phyloP scores from a whole-genome alignment of 23 red algal genomes.

The Porphyridium purpureum region DNA sequence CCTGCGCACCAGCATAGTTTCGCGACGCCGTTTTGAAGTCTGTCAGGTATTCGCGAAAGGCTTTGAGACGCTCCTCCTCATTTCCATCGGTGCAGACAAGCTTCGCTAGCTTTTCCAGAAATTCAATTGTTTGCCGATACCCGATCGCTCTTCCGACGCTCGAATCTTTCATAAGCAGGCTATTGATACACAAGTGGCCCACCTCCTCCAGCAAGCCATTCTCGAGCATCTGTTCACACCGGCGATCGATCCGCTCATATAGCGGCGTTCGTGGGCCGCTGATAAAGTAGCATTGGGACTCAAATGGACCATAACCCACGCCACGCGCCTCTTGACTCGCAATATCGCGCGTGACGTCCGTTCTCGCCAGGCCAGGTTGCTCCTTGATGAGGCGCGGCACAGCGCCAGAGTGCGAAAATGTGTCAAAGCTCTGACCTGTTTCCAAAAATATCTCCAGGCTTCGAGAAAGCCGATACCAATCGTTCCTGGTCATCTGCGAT shows the following conservation, averaged over 20 bases:
- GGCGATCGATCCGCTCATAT: constrained; percentile 51
- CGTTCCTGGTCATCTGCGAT: constrained; percentile 30
- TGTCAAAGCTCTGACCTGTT: constrained; percentile 39
- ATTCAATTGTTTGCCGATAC: constrained; percentile 74
- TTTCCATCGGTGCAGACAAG: not conserved
- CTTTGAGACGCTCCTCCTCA: not conserved
- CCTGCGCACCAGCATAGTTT: constrained; percentile 63
- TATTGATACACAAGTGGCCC: constrained; percentile 3
- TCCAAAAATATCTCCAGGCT: constrained; percentile 53
- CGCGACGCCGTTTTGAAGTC: constrained; percentile 59
- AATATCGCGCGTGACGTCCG: not conserved
- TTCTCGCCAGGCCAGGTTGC: constrained; percentile 6
- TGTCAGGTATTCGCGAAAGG: constrained; percentile 26
- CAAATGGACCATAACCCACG: constrained; percentile 7
- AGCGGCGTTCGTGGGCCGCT: constrained; percentile 23
- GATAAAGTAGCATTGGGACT: constrained; percentile 86
- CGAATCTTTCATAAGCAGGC: not conserved
- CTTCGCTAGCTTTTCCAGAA: constrained; percentile 1
- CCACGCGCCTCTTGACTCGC: constrained; percentile 63
- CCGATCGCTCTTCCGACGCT: constrained; percentile 62
- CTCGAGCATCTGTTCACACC: constrained; percentile 72
- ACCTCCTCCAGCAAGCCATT: constrained; percentile 23
- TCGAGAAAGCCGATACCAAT: constrained; percentile 88
- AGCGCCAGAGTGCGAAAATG: constrained; percentile 43
- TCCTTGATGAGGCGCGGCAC: constrained; percentile 7